phyloP scores from a whole-genome alignment of 2,329 filamentous ascomycete species.

The Dactylonectria estremocensis region DNA sequence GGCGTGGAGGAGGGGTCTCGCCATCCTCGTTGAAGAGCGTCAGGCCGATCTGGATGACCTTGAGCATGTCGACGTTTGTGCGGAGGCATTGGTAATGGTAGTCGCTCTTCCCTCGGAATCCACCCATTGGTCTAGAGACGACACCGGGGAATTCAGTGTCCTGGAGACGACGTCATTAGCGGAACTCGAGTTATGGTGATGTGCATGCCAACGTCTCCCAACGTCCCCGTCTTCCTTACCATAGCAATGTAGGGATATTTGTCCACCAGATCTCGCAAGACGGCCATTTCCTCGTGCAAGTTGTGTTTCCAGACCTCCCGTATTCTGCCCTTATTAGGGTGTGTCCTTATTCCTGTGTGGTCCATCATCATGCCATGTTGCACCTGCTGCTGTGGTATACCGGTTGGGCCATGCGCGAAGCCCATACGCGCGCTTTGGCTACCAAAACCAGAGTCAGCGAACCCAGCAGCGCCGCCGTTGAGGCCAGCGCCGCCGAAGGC shows the following conservation, averaged over 20 bases:
- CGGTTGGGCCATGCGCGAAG: constrained; percentile 75
- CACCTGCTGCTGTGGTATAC: constrained; percentile 68
- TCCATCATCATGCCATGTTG: constrained; percentile 60
- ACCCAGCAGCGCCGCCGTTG: constrained; percentile 71
- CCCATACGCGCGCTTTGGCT: constrained; percentile 91
- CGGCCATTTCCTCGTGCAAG: constrained; percentile 89
- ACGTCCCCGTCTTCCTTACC: constrained; percentile 70
- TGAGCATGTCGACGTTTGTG: constrained; percentile 96
- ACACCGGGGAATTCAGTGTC: constrained; percentile 99
- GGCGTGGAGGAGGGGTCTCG: constrained; percentile 83
- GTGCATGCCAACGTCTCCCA: not conserved
- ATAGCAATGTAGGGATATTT: constrained; percentile 97
- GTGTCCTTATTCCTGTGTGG: constrained; percentile 58
- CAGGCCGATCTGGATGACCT: constrained; percentile 97
- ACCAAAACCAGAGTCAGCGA: constrained; percentile 80
- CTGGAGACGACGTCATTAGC: constrained; percentile 62
- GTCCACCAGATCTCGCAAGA: constrained; percentile 86
- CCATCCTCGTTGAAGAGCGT: constrained; percentile 94
- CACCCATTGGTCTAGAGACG: constrained; percentile 93
- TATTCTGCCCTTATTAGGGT: constrained; percentile 86
- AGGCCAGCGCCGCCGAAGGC: constrained; percentile 71
- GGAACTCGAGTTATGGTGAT: constrained; percentile 5
- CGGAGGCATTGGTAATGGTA: constrained; percentile 99
- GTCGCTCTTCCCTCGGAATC: constrained; percentile 94
- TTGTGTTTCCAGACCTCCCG: constrained; percentile 97